Conservation (phyloP, 768 basidiomycete genomes). For the Dacryopinax spathularia region DNA sequence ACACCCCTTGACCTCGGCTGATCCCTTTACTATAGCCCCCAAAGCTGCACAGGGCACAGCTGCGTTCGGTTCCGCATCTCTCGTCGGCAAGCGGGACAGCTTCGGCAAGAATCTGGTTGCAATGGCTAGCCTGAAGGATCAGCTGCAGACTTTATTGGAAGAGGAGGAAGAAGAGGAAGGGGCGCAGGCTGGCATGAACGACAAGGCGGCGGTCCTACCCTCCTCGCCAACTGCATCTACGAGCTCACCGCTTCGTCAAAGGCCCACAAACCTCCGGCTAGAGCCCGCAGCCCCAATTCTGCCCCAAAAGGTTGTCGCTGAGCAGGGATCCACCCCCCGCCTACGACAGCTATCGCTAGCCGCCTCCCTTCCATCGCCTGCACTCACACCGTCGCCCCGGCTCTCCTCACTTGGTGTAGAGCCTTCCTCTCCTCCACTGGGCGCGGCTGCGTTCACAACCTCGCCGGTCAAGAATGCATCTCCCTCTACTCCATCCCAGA, state of each 20-base stretch:
- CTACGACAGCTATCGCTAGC: neutral
- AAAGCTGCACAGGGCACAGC: neutral
- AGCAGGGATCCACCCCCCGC: neutral
- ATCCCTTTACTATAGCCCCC: neutral
- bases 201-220: constrained; percentile 14
- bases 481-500: constrained; percentile 34
- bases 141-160: constrained; percentile 63
- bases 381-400: constrained; percentile 13
- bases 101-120: constrained; percentile 50
- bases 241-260: constrained; percentile 9
- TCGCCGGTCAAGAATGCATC: neutral
- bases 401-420: neutral
- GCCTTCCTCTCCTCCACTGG: neutral
- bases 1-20: neutral
- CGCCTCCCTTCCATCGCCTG: neutral
- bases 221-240: neutral
- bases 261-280: constrained; percentile 7
- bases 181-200: constrained; percentile 16
- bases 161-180: constrained; percentile 84
- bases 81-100: constrained; percentile 61
- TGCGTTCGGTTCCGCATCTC: constrained; percentile 20
- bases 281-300: constrained; percentile 7
- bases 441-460: neutral
- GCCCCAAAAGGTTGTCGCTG: constrained; percentile 3
- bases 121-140: constrained; percentile 53